Evolutionary conservation across 306 rosid genomes (phyloP), one percentile per base, ranked within the genome.

Genomic region (Lathyrus oleraceus): DNA sequence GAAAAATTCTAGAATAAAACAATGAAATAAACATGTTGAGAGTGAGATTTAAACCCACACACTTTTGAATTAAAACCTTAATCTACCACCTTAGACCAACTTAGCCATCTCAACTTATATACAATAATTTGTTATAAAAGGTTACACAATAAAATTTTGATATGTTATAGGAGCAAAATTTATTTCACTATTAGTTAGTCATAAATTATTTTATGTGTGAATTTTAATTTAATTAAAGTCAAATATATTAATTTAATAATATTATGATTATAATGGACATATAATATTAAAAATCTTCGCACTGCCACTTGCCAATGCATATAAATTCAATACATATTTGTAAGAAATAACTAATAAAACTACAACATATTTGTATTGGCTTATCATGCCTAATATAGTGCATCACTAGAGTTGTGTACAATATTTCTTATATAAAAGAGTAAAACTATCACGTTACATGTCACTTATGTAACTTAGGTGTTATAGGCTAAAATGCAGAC

Each of bases 401-500:
- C 48, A 30, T 28, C 12, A 61, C 25, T 12, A 38, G 19, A 19
- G 35, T 62, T 17, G 0, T 63, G 68, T 62, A 11, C 13, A 39
- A 12, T 17, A 19, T 51, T 68, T 13, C 19, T 51, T 19, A 19
- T 12, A 52, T 38, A 52, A 11, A 65, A 58, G 30, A 5, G 59
- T 36, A 53, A 32, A 35, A 8, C 39, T 35, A 35, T 35, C 0
- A 35, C 49, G 68, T 32, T 63, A 61, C 67, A n/a, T 38, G 42
- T 90, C 80, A 85, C 76, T 80, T 28, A 77, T 35, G 85, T 75
- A 65, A 71, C 79, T 87, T 82, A 6, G 62, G 44, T 61, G 72
- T 43, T 74, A 88, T 32, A 47, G 97, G 97, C 84, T 85, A 91
- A 39, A 81, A 69, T 81, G 97, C 97, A 67, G 92, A 89, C 83